Conservation (phyloP, 31 red algal species). For the Endocladia muricata region DNA sequence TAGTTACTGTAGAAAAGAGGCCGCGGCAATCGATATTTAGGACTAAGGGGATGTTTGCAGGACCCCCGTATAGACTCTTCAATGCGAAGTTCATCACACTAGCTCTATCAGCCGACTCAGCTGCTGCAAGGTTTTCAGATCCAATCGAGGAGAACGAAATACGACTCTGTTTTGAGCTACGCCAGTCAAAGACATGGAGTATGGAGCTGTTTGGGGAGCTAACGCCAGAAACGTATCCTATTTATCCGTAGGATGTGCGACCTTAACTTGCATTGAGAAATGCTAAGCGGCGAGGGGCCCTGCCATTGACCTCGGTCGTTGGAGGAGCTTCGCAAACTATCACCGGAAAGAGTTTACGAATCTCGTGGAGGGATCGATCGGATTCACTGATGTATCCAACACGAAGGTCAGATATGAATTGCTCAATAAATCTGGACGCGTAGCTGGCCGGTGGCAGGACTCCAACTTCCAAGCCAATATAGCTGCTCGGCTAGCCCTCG, state of each 20-base stretch:
- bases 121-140: conserved; percentile 1
- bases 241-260: neutral
- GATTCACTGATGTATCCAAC: no score
- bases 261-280: neutral
- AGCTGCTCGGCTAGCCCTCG: no score
- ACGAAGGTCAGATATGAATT: no score
- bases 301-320: neutral
- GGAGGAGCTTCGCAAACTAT: neutral
- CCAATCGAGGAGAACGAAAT: conserved; percentile 15
- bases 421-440: no score
- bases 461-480: no score
- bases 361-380: no score
- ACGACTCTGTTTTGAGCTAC: neutral
- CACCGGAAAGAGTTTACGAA: neutral
- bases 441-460: no score
- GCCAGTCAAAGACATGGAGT: conserved; percentile 10
- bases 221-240: neutral
- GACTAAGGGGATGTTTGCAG: neutral
- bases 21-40: neutral
- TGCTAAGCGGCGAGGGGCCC: neutral
- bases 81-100: neutral
- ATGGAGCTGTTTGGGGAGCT: neutral
- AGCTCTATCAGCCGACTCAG: neutral
- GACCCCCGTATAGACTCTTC: neutral
- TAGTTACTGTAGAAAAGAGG: neutral